Evolutionary conservation across 2,329 filamentous ascomycete genomes (phyloP), one percentile per base, ranked within the genome.

Genomic region (Colletotrichum gigasporum): DNA sequence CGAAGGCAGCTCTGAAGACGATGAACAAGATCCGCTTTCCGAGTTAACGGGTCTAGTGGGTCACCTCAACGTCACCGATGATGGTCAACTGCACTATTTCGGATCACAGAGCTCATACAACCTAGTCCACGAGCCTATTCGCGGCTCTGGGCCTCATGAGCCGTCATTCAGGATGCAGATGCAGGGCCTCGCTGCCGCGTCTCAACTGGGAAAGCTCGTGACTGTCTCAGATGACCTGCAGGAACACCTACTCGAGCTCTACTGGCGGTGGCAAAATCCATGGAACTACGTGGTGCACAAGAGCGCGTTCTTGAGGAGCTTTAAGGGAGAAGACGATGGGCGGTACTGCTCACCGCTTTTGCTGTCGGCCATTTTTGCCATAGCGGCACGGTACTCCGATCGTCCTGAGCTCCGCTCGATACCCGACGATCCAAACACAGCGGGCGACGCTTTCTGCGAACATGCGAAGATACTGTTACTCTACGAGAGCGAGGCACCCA

Each of bases 221-320:
- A 45, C 30, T 1, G 48, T 71, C n/a, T 52, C 69, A 0, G 22
- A 56, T 2, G 71, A 73, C 6, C 62, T 74, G 2, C 65, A 71
- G 30, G 58, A 68, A 8, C 71, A 73, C 28, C 62, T 74, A 0
- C 66, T 74, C 7, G 67, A 69, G 5, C 57, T 73, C 2, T 74
- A 68, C 32, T 74, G 69, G 67, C 45, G 52, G 4, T 73, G 72
- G 72, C 69, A 71, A 35, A 73, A 74, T 11, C 65, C 69, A 0
- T 73, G 71, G 70, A 66, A 67, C n/a, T 72, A 72, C 22, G 45
- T 74, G 11, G 62, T 74, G 1, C 65, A 70, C 41, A 70, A 70
- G 7, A 67, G 53, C 5, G 47, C 62, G 0, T 73, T 74, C 20
- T 34, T 67, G 18, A 35, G 45, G 11, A 69, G 64, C 20, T 67